Percentiles rank a stretch among this genome's conserved stretches.
Conservation (phyloP, 352 stramenopile genomes). For the Phytophthora rubi region DNA sequence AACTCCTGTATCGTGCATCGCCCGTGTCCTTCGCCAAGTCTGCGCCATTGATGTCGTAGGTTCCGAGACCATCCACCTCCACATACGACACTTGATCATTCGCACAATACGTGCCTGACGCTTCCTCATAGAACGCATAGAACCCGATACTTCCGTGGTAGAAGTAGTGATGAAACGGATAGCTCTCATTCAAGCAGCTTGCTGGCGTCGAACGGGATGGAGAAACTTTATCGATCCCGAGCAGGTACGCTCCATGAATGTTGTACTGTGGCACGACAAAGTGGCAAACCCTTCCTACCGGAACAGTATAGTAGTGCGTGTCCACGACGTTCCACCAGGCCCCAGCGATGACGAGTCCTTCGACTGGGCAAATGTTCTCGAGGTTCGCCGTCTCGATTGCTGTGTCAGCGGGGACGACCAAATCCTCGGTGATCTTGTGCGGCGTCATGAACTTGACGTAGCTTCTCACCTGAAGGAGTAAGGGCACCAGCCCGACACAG, state of each 20-base stretch:
- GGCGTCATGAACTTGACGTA: not conserved
- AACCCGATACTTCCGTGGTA: constrained; percentile 23
- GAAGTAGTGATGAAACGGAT: constrained; percentile 17
- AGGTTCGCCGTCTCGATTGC: not conserved
- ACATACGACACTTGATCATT: constrained; percentile 16
- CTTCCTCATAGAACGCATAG: constrained; percentile 23
- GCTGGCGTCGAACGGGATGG: not conserved
- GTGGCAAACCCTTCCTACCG: not conserved
- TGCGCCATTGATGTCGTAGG: constrained; percentile 11
- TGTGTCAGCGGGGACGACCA: not conserved
- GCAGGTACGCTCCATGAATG: constrained; percentile 15
- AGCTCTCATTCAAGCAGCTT: constrained; percentile 6
- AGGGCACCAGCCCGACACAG: not conserved
- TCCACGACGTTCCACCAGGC: constrained; percentile 9
- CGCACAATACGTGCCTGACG: constrained; percentile 5
- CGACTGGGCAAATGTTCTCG: constrained; percentile 3
- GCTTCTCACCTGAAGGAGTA: not conserved
- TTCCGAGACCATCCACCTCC: constrained; percentile 2
- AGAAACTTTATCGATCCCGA: not conserved
- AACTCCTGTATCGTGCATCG: constrained; percentile 1
- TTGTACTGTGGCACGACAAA: constrained; percentile 24
- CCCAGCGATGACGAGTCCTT: constrained; percentile 7
- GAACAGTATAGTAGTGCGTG: constrained; percentile 4
- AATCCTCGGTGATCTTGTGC: constrained; percentile 3
- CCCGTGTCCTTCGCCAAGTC: constrained; percentile 8